Evolutionary conservation across 176 grass and related monocot species (phyloP), one percentile per base, ranked within the genome.

Genomic region (Carex littledalei): DNA sequence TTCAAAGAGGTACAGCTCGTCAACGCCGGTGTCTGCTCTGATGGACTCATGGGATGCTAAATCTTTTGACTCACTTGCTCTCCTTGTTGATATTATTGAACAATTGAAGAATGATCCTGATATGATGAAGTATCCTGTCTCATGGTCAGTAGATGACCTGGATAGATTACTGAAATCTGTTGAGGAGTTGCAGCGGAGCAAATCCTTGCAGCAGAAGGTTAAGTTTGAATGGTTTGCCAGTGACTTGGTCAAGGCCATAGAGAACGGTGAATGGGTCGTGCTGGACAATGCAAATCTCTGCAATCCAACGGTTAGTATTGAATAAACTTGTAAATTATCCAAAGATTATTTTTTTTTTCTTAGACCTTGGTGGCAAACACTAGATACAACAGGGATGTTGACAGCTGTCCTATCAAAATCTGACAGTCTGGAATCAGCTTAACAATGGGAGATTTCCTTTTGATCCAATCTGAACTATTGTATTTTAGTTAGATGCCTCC

Each of bases 271-370:
- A 91, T 98, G 95, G 95, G 85, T 94, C 82, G 86, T 98, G 77
- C 82, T 98, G 74, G 92, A 98, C 79, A 98, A 98, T 86, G 95
- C 95, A 85, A 98, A 98, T 90, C 89, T 98, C 70, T 98, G 95
- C 74, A 98, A 94, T 86, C 95, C 95, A 55, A 93, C 95, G 84
- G 95, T 98, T 86, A 50, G 89, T 83, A 39, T 86, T 34, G 64
- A 77, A 56, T 78, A 81, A 37, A 77, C 41, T 83, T 39, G 61
- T 57, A 63, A 80, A 16, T 20, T 72, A n/a, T 20, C 21, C 49
- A 6, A 55, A 15, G 10, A 3, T 29, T 55, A 5, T 55, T 76
- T 5, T 53, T 73, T 74, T 4, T 52, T 52, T 12, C 11, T 55
- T 53, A 15, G 47, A 17, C 12, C 21, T 77, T n/a, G 21, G 7